Evolutionary conservation across 2,329 filamentous ascomycete genomes (phyloP).

Genomic region (Venturia nashicola): DNA sequence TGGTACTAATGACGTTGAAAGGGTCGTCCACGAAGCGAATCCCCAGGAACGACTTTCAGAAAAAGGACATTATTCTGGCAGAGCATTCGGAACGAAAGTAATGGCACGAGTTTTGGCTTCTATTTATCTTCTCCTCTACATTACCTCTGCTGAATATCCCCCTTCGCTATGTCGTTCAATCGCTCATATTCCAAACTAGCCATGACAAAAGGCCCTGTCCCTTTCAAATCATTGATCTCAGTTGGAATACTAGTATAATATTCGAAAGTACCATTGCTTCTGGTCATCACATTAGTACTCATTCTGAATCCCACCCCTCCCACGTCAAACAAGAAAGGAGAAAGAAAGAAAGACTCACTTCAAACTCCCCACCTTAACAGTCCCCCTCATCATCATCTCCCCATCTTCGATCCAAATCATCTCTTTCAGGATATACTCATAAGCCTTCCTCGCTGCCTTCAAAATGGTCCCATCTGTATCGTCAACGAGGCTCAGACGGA

Average conservation of each 20-base stretch:
- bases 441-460: conserved; percentile 24
- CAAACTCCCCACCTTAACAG: conserved; percentile 17
- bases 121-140: background rate
- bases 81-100: no score
- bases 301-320: no score
- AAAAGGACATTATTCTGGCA: no score
- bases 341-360: no score
- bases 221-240: background rate
- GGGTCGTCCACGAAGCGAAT: no score
- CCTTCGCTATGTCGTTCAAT: background rate
- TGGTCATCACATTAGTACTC: background rate
- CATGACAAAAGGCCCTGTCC: background rate
- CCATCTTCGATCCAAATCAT: conserved; percentile 15
- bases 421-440: conserved; percentile 16
- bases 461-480: conserved; percentile 16
- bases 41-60: no score
- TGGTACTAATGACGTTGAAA: no score
- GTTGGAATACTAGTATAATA: background rate
- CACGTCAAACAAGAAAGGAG: no score
- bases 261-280: background rate
- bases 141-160: background rate
- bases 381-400: conserved; percentile 21
- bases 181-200: background rate
- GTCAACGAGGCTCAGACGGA: conserved; percentile 24
- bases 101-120: background rate